Evolutionary conservation across 257 asterid species (phyloP), one percentile per base, ranked within the genome.

Genomic region (Solanum sitiens): DNA sequence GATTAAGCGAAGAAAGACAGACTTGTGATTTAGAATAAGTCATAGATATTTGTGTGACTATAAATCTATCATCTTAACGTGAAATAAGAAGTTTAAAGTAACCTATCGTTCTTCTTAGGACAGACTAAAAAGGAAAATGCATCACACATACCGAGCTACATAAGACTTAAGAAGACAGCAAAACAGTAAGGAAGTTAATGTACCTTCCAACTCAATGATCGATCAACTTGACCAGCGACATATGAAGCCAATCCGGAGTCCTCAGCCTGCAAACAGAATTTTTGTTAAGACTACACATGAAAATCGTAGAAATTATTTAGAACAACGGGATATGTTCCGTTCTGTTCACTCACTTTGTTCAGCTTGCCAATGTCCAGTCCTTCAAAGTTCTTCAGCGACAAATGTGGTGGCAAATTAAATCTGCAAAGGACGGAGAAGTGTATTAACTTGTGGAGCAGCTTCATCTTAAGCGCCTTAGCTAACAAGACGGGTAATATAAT

Each of bases 131-230:
- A 59, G 30, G 30, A 61, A 61, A 61, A 61, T 23, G 30, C 70
- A 23, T 61, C 70, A 61, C 30, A 61, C 6, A 1, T 59, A 59
- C 68, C 1, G 53, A 39, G 53, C 83, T 37, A 74, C 83, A 35
- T 37, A 74, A 74, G 83, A 25, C 16, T 37, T 3, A 0, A 73
- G 50, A 35, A 35, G 56, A 71, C 77, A 71, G 25, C 14, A 16
- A 33, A 16, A 33, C 25, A 71, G 44, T 71, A 71, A 45, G 42
- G 27, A 80, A 50, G 86, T 83, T 25, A 33, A 27, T 21, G 9
- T 93, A 95, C 98, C 98, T 95, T 93, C 98, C 98, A 96, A 92
- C 98, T 96, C 91, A 94, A 90, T 9, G 98, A 87, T 59, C 98
- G 98, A 88, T 96, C 98, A 88, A 96, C 90, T 90, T 96, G 98